These are phyloP conservation scores for Trebouxia gelatinosa DNA, from an alignment of 163 green algal species.

Conservation along the genomic window DNA sequence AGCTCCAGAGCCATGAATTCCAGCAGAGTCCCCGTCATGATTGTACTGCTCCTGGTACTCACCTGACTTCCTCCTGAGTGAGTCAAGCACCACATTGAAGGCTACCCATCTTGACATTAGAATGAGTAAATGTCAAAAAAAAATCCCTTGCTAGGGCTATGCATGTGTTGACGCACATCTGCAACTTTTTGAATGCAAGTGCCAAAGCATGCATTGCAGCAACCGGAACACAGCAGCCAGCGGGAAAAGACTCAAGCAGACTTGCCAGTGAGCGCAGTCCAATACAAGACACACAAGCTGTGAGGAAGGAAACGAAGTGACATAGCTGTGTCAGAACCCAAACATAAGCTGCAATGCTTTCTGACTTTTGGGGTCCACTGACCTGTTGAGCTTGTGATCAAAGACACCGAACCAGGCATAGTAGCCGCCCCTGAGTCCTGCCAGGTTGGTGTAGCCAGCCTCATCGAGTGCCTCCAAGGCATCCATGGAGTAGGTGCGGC, in stretches of 20 bases:
- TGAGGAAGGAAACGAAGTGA: background rate
- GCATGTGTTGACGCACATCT: too few species aligned
- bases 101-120: too few species aligned
- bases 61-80: slow-evolving; percentile 54
- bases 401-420: slow-evolving; percentile 70
- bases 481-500: slow-evolving; percentile 79
- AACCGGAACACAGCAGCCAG: too few species aligned
- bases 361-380: background rate
- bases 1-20: slow-evolving; percentile 68
- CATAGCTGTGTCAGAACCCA: background rate
- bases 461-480: slow-evolving; percentile 80
- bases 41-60: slow-evolving; percentile 76
- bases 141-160: too few species aligned
- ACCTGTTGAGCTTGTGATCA: slow-evolving; percentile 72
- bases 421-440: slow-evolving; percentile 80
- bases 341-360: background rate
- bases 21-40: slow-evolving; percentile 66
- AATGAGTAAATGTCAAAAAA: too few species aligned
- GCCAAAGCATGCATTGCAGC: too few species aligned
- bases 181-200: too few species aligned
- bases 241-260: too few species aligned
- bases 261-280: background rate
- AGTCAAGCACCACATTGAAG: too few species aligned
- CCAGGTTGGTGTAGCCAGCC: slow-evolving; percentile 79
- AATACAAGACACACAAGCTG: background rate